Evolutionary conservation across 2,329 filamentous ascomycete species (phyloP), one percentile per base, ranked within the genome.

Genomic region (Teratosphaeriaceae sp.): DNA sequence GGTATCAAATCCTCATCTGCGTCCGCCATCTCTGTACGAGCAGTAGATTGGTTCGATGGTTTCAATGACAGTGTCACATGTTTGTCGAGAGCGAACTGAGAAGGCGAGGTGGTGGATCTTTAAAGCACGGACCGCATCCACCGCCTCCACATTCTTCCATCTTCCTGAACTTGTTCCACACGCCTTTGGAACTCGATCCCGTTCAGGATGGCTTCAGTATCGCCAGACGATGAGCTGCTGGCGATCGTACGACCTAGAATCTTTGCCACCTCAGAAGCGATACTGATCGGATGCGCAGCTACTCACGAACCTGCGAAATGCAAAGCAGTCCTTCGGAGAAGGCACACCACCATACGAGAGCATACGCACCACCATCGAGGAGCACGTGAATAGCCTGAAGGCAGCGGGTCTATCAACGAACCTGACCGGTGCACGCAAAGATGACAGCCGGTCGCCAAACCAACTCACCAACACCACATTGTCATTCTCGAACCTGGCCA

Each of bases 1-100:
- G 59, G 57, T 3, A 61, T 61, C 2, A 50, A 50, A 45, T 65
- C 62, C 43, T 66, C 64, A 38, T 65, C 61, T 35, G 44, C 56
- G 43, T 65, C 63, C 9, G 62, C 62, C 64, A 66, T 66, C 6
- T 15, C 48, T 7, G 26, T 15, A 3, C 9, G 27, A 35, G 12
- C 8, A 15, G 20, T 37, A 30, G n/a, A 36, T 27, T 27, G 36
- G 22, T 9, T n/a, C 26, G 26, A n/a, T n/a, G n/a, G n/a, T n/a
- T n/a, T n/a, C n/a, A n/a, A n/a, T n/a, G n/a, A 11, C 11, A n/a
- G n/a, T n/a, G n/a, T n/a, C n/a, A n/a, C n/a, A n/a, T n/a, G n/a
- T n/a, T n/a, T n/a, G n/a, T n/a, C n/a, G n/a, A n/a, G n/a, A n/a
- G n/a, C 33, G 33, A 11, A 9, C 11, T 15, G 33, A 36, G 5